Evolutionary conservation across 2,329 filamentous ascomycete genomes (phyloP).

Genomic region (Hymenoscyphus repandus): DNA sequence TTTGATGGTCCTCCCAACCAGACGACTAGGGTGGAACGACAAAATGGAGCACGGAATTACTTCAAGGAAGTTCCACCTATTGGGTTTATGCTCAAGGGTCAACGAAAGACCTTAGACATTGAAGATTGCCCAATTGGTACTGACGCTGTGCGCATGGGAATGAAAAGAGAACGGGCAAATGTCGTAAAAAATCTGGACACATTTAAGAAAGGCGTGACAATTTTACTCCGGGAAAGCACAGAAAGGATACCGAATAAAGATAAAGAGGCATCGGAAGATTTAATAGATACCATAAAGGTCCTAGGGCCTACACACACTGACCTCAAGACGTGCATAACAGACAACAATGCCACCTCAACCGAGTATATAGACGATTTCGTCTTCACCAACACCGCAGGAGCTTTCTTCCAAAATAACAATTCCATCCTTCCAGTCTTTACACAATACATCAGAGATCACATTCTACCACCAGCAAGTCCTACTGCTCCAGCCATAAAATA

Average conservation of each 20-base stretch:
- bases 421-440: constrained; percentile 88
- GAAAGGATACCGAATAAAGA: constrained; percentile 52
- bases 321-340: constrained; percentile 82
- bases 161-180: constrained; percentile 71
- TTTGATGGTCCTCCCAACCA: constrained; percentile 70
- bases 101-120: constrained; percentile 77
- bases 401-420: constrained; percentile 99
- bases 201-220: constrained; percentile 78
- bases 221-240: constrained; percentile 84
- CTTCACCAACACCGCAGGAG: constrained; percentile 86
- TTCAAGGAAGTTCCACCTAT: constrained; percentile 69
- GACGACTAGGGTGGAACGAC: constrained; percentile 40
- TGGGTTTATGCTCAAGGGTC: constrained; percentile 87
- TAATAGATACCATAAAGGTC: constrained; percentile 25
- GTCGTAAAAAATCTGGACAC: constrained; percentile 64
- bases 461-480: constrained; percentile 49
- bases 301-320: constrained; percentile 55
- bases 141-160: constrained; percentile 72
- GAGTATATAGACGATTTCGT: constrained; percentile 80
- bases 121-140: constrained; percentile 97
- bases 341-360: constrained; percentile 74
- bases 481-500: constrained; percentile 58
- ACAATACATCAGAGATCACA: constrained; percentile 75
- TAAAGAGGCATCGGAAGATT: constrained; percentile 25
- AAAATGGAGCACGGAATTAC: constrained; percentile 47